Percentiles rank a stretch among this genome's conserved stretches.
phyloP scores from a whole-genome alignment of 1,139 yeast genomes.

The Candida sanyaensis region DNA sequence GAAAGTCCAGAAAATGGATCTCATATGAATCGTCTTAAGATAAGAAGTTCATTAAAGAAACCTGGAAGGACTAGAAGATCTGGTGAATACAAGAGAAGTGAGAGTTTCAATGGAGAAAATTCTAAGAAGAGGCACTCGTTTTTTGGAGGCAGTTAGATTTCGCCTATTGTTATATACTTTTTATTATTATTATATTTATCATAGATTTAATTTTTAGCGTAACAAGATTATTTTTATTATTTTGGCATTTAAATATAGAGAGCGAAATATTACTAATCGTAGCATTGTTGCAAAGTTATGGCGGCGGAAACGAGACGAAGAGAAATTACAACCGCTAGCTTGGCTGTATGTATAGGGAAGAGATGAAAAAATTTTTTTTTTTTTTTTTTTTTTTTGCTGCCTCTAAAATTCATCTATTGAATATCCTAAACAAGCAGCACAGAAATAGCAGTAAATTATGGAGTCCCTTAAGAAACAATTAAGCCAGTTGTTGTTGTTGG shows the following conservation, averaged over 20 bases:
- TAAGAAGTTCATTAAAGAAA: slow-evolving; percentile 41
- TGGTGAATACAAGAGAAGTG: slow-evolving; percentile 38
- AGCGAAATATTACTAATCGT: not conserved
- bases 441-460: slow-evolving; percentile 5
- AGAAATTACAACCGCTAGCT: no score
- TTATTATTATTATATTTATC: not conserved
- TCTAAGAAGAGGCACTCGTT: slow-evolving; percentile 32
- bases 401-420: not conserved
- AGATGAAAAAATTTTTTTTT: not conserved
- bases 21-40: slow-evolving; percentile 43
- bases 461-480: slow-evolving; percentile 11
- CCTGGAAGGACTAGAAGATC: slow-evolving; percentile 31
- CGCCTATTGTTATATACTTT: not conserved
- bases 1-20: slow-evolving; percentile 43
- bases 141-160: slow-evolving; percentile 22
- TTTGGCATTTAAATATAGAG: slow-evolving; percentile 4
- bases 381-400: not conserved
- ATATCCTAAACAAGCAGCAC: not conserved
- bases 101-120: slow-evolving; percentile 26
- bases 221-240: not conserved
- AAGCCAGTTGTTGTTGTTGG: slow-evolving; percentile 14
- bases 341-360: no score
- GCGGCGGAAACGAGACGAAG: not conserved
- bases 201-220: slow-evolving; percentile 6
- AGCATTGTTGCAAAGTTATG: not conserved